phyloP scores from a whole-genome alignment of 176 grass and related monocot species.

The Elaeis guineensis region DNA sequence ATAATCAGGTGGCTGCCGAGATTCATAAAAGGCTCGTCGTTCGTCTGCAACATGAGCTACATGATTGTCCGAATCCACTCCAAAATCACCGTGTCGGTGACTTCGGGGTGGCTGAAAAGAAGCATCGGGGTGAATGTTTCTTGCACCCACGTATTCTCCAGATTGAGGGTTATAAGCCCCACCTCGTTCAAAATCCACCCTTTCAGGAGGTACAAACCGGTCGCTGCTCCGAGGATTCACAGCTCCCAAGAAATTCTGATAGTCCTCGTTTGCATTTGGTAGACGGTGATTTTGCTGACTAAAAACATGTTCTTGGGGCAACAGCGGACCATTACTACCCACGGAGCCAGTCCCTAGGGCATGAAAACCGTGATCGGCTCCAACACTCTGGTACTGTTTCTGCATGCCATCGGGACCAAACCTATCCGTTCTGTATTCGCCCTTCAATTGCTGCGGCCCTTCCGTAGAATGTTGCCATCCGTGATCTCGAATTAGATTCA shows the following conservation, averaged over 20 bases:
- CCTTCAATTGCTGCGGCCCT: constrained; percentile 7
- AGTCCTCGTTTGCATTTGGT: not conserved
- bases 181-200: not conserved
- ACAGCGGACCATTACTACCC: too few relatives aligned
- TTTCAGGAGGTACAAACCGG: not conserved
- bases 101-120: too few relatives aligned
- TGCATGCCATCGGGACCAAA: constrained; percentile 15
- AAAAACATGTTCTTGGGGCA: not conserved
- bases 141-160: not conserved
- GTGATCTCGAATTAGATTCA: constrained; percentile 66
- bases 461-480: constrained; percentile 17
- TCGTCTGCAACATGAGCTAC: too few relatives aligned
- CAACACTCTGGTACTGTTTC: not conserved
- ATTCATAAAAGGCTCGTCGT: too few relatives aligned
- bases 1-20: not conserved
- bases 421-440: constrained; percentile 24
- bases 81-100: too few relatives aligned
- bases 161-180: not conserved
- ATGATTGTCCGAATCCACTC: too few relatives aligned
- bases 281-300: not conserved
- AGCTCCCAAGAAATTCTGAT: constrained; percentile 3
- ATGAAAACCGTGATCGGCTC: too few relatives aligned
- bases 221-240: not conserved
- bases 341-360: too few relatives aligned
- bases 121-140: too few relatives aligned